Conservation (phyloP, 2,329 filamentous ascomycete species). For the Fusarium sp. region DNA sequence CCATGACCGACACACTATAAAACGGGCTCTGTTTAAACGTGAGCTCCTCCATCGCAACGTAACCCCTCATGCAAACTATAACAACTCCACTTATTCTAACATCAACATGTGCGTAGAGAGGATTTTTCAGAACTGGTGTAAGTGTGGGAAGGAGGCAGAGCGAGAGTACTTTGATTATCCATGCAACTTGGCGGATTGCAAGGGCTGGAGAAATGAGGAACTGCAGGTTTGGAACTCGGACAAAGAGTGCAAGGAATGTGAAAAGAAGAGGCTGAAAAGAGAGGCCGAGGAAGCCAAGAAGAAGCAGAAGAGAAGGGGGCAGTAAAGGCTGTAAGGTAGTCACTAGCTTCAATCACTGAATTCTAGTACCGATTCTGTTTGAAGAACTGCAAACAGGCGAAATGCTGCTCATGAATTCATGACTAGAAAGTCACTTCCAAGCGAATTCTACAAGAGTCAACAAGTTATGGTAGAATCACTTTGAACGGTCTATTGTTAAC, state of each 20-base stretch:
- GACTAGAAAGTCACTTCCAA: accelerated
- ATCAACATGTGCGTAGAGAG: not conserved
- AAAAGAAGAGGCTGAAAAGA: not conserved
- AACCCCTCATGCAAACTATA: accelerated
- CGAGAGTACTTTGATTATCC: not conserved
- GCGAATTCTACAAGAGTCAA: not conserved
- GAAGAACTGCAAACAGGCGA: accelerated
- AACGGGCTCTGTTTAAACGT: not conserved
- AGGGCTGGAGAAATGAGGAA: not conserved
- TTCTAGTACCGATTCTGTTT: not conserved
- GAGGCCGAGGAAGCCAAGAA: not conserved
- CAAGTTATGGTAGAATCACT: accelerated
- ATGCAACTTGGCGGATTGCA: not conserved
- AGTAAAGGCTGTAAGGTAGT: too few species aligned
- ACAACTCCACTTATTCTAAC: accelerated
- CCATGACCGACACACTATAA: not conserved
- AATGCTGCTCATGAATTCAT: accelerated
- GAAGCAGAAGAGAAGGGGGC: not conserved
- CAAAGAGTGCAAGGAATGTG: not conserved
- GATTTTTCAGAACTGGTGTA: not conserved
- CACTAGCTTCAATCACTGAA: not conserved
- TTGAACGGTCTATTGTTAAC: too few species aligned
- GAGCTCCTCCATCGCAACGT: accelerated
- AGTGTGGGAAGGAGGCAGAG: not conserved
- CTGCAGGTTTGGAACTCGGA: not conserved